phyloP scores from a whole-genome alignment of 805 yeast genomes.

The Saturnispora dispora region DNA sequence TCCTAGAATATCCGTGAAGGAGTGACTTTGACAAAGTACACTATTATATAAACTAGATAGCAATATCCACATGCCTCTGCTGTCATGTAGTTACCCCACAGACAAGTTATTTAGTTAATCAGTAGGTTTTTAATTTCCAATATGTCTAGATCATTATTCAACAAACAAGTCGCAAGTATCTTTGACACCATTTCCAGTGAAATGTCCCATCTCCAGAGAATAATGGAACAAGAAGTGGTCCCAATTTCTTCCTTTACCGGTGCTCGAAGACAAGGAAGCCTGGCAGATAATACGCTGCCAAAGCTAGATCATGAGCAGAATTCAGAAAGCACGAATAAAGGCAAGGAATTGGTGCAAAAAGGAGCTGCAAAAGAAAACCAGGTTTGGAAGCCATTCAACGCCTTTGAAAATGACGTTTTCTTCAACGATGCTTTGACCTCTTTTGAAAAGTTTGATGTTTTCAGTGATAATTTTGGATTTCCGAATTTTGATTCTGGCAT shows the following conservation, averaged over 20 bases:
- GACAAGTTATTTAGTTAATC: too few relatives aligned
- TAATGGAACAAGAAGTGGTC: constrained; percentile 15
- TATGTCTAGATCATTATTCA: constrained; percentile 4
- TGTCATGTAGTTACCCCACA: too few relatives aligned
- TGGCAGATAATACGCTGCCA: background rate
- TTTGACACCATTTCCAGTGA: constrained; percentile 36
- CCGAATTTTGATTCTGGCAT: background rate
- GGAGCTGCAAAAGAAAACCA: background rate
- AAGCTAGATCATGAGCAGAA: background rate
- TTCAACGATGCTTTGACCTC: constrained; percentile 24
- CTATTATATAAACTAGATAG: background rate
- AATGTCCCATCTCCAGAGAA: constrained; percentile 31
- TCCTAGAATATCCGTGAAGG: background rate
- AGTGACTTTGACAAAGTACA: background rate
- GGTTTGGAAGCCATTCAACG: constrained; percentile 13
- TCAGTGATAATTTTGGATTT: background rate
- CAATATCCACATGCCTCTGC: background rate
- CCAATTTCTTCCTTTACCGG: background rate
- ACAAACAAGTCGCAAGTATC: constrained; percentile 36
- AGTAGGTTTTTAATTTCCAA: too few relatives aligned
- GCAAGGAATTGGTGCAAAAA: background rate
- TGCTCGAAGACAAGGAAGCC: background rate
- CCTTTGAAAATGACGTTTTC: constrained; percentile 18
- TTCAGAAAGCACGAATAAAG: background rate
- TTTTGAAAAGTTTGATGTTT: constrained; percentile 24